phyloP scores from a whole-genome alignment of 345 rosid genomes.

The Eutrema japonicum region DNA sequence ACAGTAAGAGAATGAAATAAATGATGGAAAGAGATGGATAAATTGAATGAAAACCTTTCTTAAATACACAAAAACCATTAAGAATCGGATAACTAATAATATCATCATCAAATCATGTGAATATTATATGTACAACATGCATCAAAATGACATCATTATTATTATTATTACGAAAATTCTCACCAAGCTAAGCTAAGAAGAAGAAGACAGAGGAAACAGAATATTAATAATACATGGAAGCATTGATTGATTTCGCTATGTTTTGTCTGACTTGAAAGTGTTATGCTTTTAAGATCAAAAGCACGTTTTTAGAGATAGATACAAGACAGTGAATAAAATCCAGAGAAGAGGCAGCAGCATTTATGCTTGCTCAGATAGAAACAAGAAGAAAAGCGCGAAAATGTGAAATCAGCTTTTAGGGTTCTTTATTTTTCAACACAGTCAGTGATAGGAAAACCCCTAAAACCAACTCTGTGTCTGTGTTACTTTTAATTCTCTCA shows the following conservation, averaged over 20 bases:
- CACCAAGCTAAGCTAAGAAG: conserved; percentile 35
- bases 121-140: conserved; percentile 3
- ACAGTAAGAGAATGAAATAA: conserved; percentile 20
- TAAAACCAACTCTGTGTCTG: background rate
- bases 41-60: background rate
- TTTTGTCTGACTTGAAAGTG: conserved; percentile 37
- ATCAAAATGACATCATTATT: conserved; percentile 2
- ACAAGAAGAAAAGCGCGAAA: conserved; percentile 37
- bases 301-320: conserved; percentile 25
- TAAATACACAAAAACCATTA: background rate
- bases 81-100: background rate
- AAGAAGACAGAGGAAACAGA: conserved; percentile 18
- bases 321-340: conserved; percentile 35
- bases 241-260: conserved; percentile 29
- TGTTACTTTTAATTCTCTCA: background rate
- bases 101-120: background rate
- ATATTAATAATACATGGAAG: conserved; percentile 1
- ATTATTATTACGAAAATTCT: background rate
- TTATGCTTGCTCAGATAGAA: conserved; percentile 35
- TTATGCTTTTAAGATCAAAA: conserved; percentile 30
- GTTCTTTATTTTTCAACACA: conserved; percentile 14
- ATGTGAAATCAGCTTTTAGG: conserved; percentile 21
- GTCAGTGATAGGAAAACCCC: background rate
- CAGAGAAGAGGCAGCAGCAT: conserved; percentile 32
- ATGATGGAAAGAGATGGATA: background rate